phyloP scores from a whole-genome alignment of 2,329 filamentous ascomycete species.

The Parastagonospora avenae region DNA sequence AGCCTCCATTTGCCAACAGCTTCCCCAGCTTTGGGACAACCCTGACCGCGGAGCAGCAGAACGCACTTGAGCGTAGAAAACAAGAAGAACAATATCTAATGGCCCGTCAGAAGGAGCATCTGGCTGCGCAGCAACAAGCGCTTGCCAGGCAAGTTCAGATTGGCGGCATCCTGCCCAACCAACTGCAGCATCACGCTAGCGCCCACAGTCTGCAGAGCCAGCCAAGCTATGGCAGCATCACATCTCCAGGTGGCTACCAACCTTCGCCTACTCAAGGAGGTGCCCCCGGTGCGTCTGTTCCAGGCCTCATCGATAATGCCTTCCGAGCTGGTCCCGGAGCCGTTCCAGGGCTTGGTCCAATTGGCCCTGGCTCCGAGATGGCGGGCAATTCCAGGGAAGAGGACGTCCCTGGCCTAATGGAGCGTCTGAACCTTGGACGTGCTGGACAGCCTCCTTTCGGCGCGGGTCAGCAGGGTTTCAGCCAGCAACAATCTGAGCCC shows the following conservation, averaged over 20 bases:
- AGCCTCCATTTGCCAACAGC: slow-evolving; percentile 86
- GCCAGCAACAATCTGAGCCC: slow-evolving; percentile 54
- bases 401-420: slow-evolving; percentile 68
- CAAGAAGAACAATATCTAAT: slow-evolving; percentile 98
- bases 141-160: slow-evolving; percentile 72
- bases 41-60: slow-evolving; percentile 95
- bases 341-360: slow-evolving; percentile 50
- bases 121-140: slow-evolving; percentile 83
- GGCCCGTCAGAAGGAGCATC: slow-evolving; percentile 91
- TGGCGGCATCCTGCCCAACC: slow-evolving; percentile 58
- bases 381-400: slow-evolving; percentile 66
- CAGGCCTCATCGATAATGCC: slow-evolving; percentile 73
- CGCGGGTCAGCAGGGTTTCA: slow-evolving; percentile 52
- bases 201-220: slow-evolving; percentile 96
- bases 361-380: slow-evolving; percentile 52
- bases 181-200: slow-evolving; percentile 90
- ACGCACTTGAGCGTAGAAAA: slow-evolving; percentile 92
- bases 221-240: slow-evolving; percentile 93
- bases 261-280: slow-evolving; percentile 61
- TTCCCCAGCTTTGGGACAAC: slow-evolving; percentile 98
- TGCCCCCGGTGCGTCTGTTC: slow-evolving; percentile 53
- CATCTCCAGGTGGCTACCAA: slow-evolving; percentile 78
- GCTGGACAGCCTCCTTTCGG: slow-evolving; percentile 56
- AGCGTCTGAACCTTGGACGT: slow-evolving; percentile 66
- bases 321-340: slow-evolving; percentile 47